Percentiles rank a stretch among this genome's conserved stretches.
Conservation (phyloP, 228 moss, liverwort and hornwort species). For the Sphagnum fallax region DNA sequence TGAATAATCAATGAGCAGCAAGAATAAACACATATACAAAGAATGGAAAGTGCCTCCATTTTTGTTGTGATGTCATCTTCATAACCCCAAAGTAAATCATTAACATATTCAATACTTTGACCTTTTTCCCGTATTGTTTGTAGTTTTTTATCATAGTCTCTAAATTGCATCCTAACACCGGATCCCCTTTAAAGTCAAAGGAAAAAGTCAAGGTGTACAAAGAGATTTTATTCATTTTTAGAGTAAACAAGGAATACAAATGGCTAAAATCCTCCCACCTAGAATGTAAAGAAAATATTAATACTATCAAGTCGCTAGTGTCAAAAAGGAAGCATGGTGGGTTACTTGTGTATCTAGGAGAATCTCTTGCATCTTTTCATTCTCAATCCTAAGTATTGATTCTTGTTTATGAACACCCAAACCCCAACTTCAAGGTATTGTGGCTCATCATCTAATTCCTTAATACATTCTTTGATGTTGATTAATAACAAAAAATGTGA, state of each 20-base stretch:
- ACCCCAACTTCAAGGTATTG: neutral
- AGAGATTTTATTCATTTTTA: neutral
- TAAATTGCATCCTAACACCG: neutral
- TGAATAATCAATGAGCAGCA: neutral
- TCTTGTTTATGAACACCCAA: neutral
- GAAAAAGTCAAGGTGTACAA: neutral
- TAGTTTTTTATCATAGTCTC: constrained; percentile 22
- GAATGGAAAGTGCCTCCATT: constrained; percentile 4
- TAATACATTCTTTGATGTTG: neutral
- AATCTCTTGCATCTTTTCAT: neutral
- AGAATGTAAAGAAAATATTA: neutral
- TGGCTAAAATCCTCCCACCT: neutral
- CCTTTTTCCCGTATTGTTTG: constrained; percentile 32
- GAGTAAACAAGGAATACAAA: neutral
- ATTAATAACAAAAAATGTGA: neutral
- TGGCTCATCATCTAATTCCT: neutral
- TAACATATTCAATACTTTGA: constrained; percentile 32
- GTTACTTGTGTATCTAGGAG: neutral
- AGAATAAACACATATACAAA: neutral
- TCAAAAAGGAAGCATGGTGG: neutral
- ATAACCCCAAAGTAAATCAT: constrained; percentile 20
- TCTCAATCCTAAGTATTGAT: neutral
- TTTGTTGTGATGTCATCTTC: constrained; percentile 18
- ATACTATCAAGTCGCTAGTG: neutral
- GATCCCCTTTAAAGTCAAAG: neutral